Evolutionary conservation across 768 basidiomycete genomes (phyloP).

Genomic region (Mrakia blollopis): DNA sequence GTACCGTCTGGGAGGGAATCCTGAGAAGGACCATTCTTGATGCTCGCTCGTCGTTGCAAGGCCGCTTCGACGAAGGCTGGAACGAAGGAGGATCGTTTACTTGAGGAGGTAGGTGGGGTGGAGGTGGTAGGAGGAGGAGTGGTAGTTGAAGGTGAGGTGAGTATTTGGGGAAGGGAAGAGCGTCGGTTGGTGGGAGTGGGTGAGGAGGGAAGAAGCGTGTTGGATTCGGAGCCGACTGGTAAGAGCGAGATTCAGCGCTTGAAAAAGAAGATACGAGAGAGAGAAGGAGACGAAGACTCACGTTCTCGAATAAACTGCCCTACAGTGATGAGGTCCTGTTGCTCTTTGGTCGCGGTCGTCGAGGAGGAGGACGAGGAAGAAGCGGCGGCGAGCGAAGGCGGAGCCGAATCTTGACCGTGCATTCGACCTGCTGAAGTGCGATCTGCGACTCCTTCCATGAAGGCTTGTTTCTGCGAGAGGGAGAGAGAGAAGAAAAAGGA

Average conservation of each 20-base stretch:
- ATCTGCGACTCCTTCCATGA: constrained; percentile 66
- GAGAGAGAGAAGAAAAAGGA: not conserved
- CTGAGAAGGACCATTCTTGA: not conserved
- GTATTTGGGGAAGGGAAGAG: constrained; percentile 32
- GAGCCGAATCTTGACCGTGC: constrained; percentile 66
- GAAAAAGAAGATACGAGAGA: not conserved
- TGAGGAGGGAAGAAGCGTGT: not conserved
- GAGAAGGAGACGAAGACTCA: constrained; percentile 24
- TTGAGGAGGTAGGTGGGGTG: not conserved
- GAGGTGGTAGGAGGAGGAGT: not conserved
- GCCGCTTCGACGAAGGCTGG: not conserved
- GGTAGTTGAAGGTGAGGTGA: constrained; percentile 13
- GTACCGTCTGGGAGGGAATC: not conserved
- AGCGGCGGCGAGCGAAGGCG: constrained; percentile 46
- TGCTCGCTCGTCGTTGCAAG: constrained; percentile 12
- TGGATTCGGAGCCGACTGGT: not conserved
- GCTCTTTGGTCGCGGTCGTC: constrained; percentile 41
- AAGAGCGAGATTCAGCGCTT: not conserved
- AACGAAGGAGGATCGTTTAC: not conserved
- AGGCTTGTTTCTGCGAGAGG: constrained; percentile 60
- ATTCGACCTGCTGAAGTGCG: constrained; percentile 71
- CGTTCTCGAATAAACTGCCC: constrained; percentile 62
- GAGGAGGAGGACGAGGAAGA: constrained; percentile 6
- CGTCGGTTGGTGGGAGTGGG: constrained; percentile 24
- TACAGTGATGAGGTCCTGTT: constrained; percentile 55